Evolutionary conservation across 441 rosid species (phyloP).

Genomic region (Melastoma candidum): DNA sequence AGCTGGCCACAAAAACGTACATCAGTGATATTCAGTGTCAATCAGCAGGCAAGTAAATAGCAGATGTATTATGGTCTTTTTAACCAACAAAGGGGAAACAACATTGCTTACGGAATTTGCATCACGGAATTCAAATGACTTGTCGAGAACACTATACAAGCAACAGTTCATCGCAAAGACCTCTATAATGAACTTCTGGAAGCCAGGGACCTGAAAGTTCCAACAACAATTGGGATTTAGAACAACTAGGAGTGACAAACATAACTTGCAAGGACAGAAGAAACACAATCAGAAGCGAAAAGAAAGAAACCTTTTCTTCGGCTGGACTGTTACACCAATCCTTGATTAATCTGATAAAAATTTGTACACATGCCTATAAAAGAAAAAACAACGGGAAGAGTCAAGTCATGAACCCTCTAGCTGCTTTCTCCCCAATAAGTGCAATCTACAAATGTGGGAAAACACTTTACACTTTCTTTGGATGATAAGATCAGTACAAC

Average conservation of each 20-base stretch:
- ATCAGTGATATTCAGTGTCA: background rate
- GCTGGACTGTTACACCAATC: constrained; percentile 64
- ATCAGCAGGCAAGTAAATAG: background rate
- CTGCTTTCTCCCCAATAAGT: no score
- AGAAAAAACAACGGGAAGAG: constrained; percentile 6
- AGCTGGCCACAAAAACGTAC: constrained; percentile 34
- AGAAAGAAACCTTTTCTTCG: constrained; percentile 55
- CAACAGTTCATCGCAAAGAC: constrained; percentile 71
- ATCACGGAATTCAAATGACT: constrained; percentile 77
- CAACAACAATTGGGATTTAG: constrained; percentile 8
- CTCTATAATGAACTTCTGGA: constrained; percentile 61
- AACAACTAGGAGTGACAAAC: background rate
- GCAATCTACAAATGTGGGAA: no score
- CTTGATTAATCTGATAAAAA: constrained; percentile 72
- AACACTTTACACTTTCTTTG: no score
- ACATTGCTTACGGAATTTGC: constrained; percentile 77
- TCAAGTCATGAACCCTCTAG: no score
- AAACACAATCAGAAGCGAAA: background rate
- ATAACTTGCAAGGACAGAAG: constrained; percentile 1
- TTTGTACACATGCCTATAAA: constrained; percentile 78
- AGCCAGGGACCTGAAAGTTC: constrained; percentile 67
- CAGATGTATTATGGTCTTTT: background rate
- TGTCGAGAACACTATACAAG: constrained; percentile 71
- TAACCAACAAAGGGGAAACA: background rate
- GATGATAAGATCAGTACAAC: no score